Conservation (phyloP, 2,329 filamentous ascomycete genomes). For the Thelonectria rubi region DNA sequence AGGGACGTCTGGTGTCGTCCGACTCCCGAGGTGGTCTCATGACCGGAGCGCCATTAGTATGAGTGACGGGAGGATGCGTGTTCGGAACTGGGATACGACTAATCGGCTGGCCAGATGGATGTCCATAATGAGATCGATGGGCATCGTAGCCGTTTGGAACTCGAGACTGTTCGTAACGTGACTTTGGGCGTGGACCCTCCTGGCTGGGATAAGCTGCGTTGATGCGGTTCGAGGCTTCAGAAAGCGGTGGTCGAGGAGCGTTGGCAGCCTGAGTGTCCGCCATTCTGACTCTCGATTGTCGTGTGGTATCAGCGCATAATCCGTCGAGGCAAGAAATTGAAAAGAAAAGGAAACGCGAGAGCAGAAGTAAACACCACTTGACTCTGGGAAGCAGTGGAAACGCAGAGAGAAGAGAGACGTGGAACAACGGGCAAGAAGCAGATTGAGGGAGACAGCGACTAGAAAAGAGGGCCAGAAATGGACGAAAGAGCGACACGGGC, state of each 20-base stretch:
- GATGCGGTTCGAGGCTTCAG: constrained; percentile 58
- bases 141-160: constrained; percentile 26
- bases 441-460: constrained; percentile 21
- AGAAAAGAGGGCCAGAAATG: constrained; percentile 20
- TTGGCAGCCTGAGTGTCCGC: constrained; percentile 46
- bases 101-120: constrained; percentile 31
- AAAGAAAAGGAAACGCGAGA: constrained; percentile 18
- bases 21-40: constrained; percentile 43
- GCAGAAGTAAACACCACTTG: constrained; percentile 15
- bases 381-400: constrained; percentile 3
- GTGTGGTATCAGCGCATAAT: constrained; percentile 49
- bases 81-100: constrained; percentile 27
- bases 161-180: constrained; percentile 41
- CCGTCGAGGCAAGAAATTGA: constrained; percentile 30
- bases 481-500: constrained; percentile 21
- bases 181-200: constrained; percentile 44
- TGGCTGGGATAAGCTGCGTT: constrained; percentile 51
- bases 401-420: constrained; percentile 24
- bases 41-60: constrained; percentile 24
- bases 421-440: constrained; percentile 20
- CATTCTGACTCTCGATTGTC: constrained; percentile 41
- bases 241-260: constrained; percentile 52
- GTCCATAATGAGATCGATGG: constrained; percentile 26
- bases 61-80: constrained; percentile 31
- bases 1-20: constrained; percentile 51